Base-by-base conservation (phyloP, 345 rosid genomes). In the Camelina hispida region DNA sequence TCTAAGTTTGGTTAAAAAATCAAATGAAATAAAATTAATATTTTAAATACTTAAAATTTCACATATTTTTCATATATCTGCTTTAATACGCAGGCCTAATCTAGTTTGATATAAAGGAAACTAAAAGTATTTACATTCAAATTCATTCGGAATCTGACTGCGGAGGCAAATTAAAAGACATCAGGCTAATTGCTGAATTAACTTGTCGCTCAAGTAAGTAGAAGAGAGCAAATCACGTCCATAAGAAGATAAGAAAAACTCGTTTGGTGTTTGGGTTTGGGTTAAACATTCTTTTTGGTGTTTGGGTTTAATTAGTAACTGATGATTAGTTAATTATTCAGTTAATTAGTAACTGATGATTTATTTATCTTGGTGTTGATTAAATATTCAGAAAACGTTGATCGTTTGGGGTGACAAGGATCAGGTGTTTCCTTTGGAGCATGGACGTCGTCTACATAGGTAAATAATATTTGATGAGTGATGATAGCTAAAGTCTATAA, bases 351-450 rank as follows among this genome's bases (percentile, higher is more conserved):
- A 65, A 7, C 5, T 22, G 15, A 65, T 56, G 20, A n/a, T 55
- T 30, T 43, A 38, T 55, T 30, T 43, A 51, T 9, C 34, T 52
- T 37, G 23, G 44, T 61, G 9, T 44, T 28, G 30, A 28, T 28
- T 22, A 15, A 71, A 51, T 42, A 55, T 60, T 68, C 56, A 88
- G 98, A 90, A 90, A 84, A 88, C 90, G 11, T 48, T 88, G 46
- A 52, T 90, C n/a, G 79, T 93, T 66, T 88, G 96, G 94, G 98
- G 96, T 7, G 94, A 90, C 60, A 72, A 87, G 51, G 98, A 88
- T 30, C 74, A 60, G 13, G 79, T 93, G 12, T 90, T 90, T 78
- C 96, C 94, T 2, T 38, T 85, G 38, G 80, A 83, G 56, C 77
- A 87, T 75, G 94, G 84, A 15, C 68, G 81, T 58, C 87, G 88